Evolutionary conservation across 2,329 filamentous ascomycete species (phyloP).

Genomic region (Talaromyces sp.): DNA sequence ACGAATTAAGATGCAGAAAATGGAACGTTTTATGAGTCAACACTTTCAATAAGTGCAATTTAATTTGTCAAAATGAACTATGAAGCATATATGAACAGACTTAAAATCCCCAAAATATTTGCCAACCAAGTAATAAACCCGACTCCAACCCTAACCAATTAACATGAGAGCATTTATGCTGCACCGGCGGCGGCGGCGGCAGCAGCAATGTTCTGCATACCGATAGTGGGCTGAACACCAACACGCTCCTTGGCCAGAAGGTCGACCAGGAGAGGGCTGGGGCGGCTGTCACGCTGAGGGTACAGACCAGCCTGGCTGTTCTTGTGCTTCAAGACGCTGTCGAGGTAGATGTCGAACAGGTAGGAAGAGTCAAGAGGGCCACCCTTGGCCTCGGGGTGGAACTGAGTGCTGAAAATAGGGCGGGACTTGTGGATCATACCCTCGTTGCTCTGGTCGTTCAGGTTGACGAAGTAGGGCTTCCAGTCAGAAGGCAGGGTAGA

Average conservation of each 20-base stretch:
- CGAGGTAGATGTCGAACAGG: constrained; percentile 93
- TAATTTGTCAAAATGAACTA: constrained; percentile 14
- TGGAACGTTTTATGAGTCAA: background rate
- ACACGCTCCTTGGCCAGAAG: constrained; percentile 93
- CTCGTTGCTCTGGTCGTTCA: constrained; percentile 97
- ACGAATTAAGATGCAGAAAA: constrained; percentile 2
- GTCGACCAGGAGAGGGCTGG: constrained; percentile 84
- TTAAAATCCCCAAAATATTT: constrained; percentile 7
- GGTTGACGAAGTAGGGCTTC: constrained; percentile 98
- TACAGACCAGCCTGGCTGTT: constrained; percentile 71
- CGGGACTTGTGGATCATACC: constrained; percentile 92
- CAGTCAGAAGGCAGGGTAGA: constrained; percentile 80
- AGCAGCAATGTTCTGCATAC: constrained; percentile 47
- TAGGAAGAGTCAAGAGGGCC: constrained; percentile 95
- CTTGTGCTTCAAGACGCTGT: constrained; percentile 90
- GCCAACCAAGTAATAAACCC: constrained; percentile 19
- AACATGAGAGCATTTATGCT: constrained; percentile 21
- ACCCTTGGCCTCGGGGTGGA: constrained; percentile 98
- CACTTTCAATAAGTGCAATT: constrained; percentile 7
- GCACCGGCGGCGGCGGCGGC: constrained; percentile 36
- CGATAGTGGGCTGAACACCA: constrained; percentile 75
- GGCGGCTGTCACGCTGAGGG: constrained; percentile 78
- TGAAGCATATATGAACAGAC: constrained; percentile 14
- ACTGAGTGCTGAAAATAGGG: constrained; percentile 97
- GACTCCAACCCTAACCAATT: constrained; percentile 13